Evolutionary conservation across 768 basidiomycete genomes (phyloP), one percentile per base, ranked within the genome.

Genomic region (Erythrobasidium yunnanense): DNA sequence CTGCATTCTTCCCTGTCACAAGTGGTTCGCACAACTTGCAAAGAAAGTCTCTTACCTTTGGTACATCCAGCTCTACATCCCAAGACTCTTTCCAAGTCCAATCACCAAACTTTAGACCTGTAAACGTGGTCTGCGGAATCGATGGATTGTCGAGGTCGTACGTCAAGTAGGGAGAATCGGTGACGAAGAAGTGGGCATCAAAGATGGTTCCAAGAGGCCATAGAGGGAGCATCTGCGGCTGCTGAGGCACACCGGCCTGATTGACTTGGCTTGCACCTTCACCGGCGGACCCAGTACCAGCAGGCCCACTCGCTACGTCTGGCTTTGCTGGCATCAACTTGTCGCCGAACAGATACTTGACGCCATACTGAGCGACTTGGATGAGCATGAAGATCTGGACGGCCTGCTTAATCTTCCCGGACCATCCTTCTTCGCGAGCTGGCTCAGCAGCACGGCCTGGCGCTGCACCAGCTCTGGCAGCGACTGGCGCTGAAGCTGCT

Each of bases 41-140:
- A 11, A 52, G 50, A 57, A 47, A 5, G 55, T 38, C 15, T 4
- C 34, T 18, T 74, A 88, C 88, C 77, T 81, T 76, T 0, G 88
- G 89, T 55, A 90, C 79, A 29, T 82, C 79, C 42, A 91, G 76
- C 50, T 83, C 79, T 68, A 82, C 80, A 53, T 84, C 78, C 66
- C 81, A 79, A 4, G 78, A 78, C 66, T 85, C 76, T 38, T 79
- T 74, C 45, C 88, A 85, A 46, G 80, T 81, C 81, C 83, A 90
- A 71, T 88, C 82, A 38, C 88, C 88, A 65, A 84, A 87, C 0
- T 30, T 49, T 38, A 63, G 29, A 18, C 49, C 47, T 5, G 82
- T 84, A 29, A 51, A 90, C 82, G 71, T 88, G 84, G 32, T 83
- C 77, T 88, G 88, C 90, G 20, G 84, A 79, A 68, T 88, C 84